Evolutionary conservation across 345 rosid genomes (phyloP).

Genomic region (Geranium rotundifolium): DNA sequence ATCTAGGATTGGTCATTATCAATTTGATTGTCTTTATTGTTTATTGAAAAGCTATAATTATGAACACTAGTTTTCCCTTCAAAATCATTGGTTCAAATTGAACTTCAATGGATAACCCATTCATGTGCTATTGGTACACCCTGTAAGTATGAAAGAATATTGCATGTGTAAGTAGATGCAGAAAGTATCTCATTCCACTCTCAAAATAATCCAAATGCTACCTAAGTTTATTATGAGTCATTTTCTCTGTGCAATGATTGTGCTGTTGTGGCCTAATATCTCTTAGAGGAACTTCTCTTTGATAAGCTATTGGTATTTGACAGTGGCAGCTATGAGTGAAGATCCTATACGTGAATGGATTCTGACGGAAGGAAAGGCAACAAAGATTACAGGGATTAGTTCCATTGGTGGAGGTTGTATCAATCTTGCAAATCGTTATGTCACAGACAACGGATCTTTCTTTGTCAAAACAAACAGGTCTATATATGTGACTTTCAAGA

Average conservation of each 20-base stretch:
- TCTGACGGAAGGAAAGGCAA: slow-evolving; percentile 74
- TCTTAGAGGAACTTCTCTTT: background rate
- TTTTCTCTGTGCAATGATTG: background rate
- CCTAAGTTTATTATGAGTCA: background rate
- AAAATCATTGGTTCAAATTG: background rate
- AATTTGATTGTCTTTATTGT: no score
- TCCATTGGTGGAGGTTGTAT: slow-evolving; percentile 93
- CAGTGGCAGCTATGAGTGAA: slow-evolving; percentile 67
- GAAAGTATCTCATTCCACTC: no score
- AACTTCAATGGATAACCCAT: background rate
- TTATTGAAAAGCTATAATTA: no score
- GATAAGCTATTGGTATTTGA: slow-evolving; percentile 4
- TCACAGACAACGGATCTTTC: slow-evolving; percentile 71
- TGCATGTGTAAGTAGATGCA: no score
- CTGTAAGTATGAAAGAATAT: no score
- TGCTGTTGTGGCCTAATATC: background rate
- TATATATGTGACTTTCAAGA: background rate
- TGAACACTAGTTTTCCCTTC: background rate
- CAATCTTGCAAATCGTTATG: slow-evolving; percentile 62
- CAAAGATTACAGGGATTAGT: slow-evolving; percentile 47
- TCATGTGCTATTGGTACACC: background rate
- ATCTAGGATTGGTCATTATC: no score
- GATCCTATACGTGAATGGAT: slow-evolving; percentile 90
- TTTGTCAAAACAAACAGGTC: slow-evolving; percentile 88
- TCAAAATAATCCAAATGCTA: no score